phyloP scores from a whole-genome alignment of 2,329 filamentous ascomycete species.

The Penicillium janthinellum region DNA sequence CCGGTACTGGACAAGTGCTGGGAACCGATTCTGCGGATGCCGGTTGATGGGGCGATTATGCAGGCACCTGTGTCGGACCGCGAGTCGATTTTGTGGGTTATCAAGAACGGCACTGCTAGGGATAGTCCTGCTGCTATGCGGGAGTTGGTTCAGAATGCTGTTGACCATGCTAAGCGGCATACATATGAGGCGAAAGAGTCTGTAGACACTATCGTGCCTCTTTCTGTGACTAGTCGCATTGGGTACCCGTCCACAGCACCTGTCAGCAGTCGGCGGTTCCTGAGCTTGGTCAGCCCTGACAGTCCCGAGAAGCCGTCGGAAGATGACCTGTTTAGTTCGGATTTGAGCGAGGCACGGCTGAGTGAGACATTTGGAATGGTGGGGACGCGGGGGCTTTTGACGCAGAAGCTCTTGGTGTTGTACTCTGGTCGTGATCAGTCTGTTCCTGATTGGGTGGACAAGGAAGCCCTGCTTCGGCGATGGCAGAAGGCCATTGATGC shows the following conservation, averaged over 20 bases:
- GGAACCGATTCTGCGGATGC: slow-evolving; percentile 45
- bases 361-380: slow-evolving; percentile 63
- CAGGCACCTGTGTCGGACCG: slow-evolving; percentile 78
- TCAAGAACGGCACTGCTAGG: slow-evolving; percentile 26
- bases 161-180: slow-evolving; percentile 19
- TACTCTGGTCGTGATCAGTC: slow-evolving; percentile 50
- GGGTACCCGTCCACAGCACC: slow-evolving; percentile 41
- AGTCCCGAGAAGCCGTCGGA: slow-evolving; percentile 63
- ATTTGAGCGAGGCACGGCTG: slow-evolving; percentile 63
- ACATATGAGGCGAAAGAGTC: slow-evolving; percentile 23
- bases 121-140: slow-evolving; percentile 26
- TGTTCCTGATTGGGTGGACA: slow-evolving; percentile 48
- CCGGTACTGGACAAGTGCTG: slow-evolving; percentile 28
- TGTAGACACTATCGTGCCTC: slow-evolving; percentile 34
- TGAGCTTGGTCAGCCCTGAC: slow-evolving; percentile 55
- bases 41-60: slow-evolving; percentile 71
- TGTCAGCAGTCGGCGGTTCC: slow-evolving; percentile 58
- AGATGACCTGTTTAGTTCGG: slow-evolving; percentile 83
- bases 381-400: slow-evolving; percentile 36
- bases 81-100: slow-evolving; percentile 56
- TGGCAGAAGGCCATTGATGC: slow-evolving; percentile 44
- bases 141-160: slow-evolving; percentile 27
- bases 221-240: slow-evolving; percentile 32
- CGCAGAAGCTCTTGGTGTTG: slow-evolving; percentile 44
- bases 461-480: slow-evolving; percentile 42